Evolutionary conservation across 2,329 filamentous ascomycete genomes (phyloP), one percentile per base, ranked within the genome.

Genomic region (Trichoderma sp.): DNA sequence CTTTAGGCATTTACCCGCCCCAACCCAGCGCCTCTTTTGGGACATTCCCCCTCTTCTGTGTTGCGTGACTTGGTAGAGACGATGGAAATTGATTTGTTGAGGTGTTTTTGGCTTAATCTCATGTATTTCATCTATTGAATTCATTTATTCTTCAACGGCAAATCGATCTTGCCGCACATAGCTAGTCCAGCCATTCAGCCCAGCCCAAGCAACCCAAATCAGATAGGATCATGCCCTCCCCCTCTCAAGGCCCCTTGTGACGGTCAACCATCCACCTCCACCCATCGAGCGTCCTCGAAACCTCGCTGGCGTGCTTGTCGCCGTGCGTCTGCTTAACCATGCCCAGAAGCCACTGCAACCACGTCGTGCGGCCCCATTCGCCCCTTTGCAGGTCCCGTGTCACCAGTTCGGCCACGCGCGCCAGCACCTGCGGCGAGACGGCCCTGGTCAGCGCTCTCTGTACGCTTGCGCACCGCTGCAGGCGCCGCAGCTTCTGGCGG

Each of bases 321-420:
- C 77, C 76, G 2, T 76, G 74, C 13, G 72, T 63, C 13, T 73
- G 36, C n/a, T 71, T 73, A 7, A 79, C 71, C 47, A 82, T 72
- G 12, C 68, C 62, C 39, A 79, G 50, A 11, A 82, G 67, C 76
- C 80, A 82, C 50, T 72, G 39, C 36, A 82, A 67, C 11, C 81
- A 78, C 13, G 71, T 47, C 7, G 74, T 77, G 17, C 81, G 76
- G 3, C 82, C 82, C 26, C 70, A 71, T n/a, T 75, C 73, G 6
- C 81, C 81, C 43, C 72, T 71, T 36, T 79, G 78, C 5, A 84
- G 75, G 70, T 84, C 82, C 11, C 77, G 74, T 4, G 79, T 76
- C 23, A 81, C 71, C 2, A 79, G 71, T 6, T 73, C 68, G 7
- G 78, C 70, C n/a, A 82, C 43, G 39, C 74, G 74, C 57, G 73